A percentile compares a stretch with the other conserved stretches of the same genome.
phyloP scores from a whole-genome alignment of 148 eudicot species.

The Arbutus unedo region DNA sequence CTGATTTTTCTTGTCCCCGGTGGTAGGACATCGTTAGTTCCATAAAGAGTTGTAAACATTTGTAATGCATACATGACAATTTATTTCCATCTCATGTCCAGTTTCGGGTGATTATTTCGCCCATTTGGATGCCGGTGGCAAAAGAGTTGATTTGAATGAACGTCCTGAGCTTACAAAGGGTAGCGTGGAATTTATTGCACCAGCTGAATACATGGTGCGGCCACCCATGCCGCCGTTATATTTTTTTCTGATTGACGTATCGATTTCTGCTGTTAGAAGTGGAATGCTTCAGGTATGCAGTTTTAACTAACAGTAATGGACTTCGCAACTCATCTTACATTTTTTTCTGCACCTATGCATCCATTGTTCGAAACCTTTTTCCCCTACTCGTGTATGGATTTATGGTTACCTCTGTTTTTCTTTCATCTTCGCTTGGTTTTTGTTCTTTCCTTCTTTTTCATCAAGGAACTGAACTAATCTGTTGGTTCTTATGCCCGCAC shows the following conservation, averaged over 20 bases:
- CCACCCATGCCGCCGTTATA: slow-evolving; percentile 97
- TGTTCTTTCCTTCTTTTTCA: not conserved
- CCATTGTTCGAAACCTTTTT: not conserved
- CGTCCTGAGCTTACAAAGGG: slow-evolving; percentile 90
- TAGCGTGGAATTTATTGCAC: slow-evolving; percentile 94
- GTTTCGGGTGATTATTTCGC: slow-evolving; percentile 89
- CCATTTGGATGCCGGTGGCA: slow-evolving; percentile 77
- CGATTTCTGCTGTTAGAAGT: slow-evolving; percentile 83
- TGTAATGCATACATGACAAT: slow-evolving; percentile 13
- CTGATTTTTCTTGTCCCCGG: not conserved
- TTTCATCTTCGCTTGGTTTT: not conserved
- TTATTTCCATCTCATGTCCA: slow-evolving; percentile 30
- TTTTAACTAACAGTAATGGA: slow-evolving; percentile 6
- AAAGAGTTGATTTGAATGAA: slow-evolving; percentile 82
- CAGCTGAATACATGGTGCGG: slow-evolving; percentile 99
- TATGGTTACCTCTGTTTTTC: not conserved
- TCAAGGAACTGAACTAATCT: not conserved
- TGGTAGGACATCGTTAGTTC: not conserved
- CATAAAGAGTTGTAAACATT: not conserved
- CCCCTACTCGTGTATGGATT: not conserved
- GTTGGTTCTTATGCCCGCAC: not conserved
- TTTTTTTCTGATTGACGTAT: slow-evolving; percentile 96
- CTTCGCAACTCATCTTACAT: not conserved
- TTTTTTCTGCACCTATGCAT: not conserved
- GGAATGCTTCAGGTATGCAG: slow-evolving; percentile 96